phyloP scores from a whole-genome alignment of 2,329 filamentous ascomycete genomes.

The Sarocladium strictum region DNA sequence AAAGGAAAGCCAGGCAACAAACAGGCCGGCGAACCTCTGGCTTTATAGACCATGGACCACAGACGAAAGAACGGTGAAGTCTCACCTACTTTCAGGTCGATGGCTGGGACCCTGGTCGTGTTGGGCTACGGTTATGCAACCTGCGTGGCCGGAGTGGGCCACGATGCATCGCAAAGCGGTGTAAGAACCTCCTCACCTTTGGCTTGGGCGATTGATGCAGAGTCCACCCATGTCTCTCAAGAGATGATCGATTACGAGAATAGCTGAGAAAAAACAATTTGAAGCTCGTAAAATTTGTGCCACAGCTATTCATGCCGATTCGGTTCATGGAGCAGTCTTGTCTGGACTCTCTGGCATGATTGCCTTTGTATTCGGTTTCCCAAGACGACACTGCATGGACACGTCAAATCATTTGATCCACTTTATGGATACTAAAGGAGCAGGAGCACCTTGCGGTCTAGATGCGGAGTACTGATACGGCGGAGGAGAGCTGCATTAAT shows the following conservation, averaged over 20 bases:
- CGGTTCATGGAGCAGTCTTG: too few species aligned
- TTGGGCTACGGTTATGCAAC: slow-evolving; percentile 4
- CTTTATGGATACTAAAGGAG: not conserved
- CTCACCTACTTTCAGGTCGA: slow-evolving; percentile 8
- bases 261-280: too few species aligned
- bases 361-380: not conserved
- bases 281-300: too few species aligned
- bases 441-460: not conserved
- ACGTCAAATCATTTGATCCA: slow-evolving; percentile 3
- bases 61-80: slow-evolving; percentile 6
- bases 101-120: slow-evolving; percentile 8
- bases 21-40: not conserved
- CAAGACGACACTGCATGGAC: not conserved
- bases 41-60: not conserved
- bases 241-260: too few species aligned
- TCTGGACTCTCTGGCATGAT: not conserved
- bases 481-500: not conserved
- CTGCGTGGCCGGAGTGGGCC: slow-evolving; percentile 6
- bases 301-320: too few species aligned
- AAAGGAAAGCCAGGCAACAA: not conserved
- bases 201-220: too few species aligned
- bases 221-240: too few species aligned
- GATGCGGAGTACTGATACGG: too few species aligned
- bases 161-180: slow-evolving; percentile 4
- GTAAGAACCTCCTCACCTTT: not conserved